Percentiles rank a stretch among this genome's conserved stretches.
Evolutionary conservation across 371 early-diverging fungal genomes (phyloP).

Genomic region (Catenaria anguillulae): DNA sequence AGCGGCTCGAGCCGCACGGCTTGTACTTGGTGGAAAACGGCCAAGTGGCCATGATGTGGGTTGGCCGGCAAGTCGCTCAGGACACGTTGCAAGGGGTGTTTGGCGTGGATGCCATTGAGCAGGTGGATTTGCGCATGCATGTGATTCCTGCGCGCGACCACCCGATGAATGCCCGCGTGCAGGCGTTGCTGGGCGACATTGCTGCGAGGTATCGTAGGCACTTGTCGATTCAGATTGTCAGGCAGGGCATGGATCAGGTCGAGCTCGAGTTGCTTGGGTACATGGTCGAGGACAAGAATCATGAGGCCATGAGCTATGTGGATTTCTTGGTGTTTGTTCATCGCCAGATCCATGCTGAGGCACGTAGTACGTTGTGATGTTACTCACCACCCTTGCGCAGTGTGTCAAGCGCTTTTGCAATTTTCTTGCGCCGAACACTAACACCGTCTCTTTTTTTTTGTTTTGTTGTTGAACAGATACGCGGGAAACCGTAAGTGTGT

Average conservation of each 20-base stretch:
- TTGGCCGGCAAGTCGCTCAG: slow-evolving; percentile 54
- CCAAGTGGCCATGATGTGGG: slow-evolving; percentile 60
- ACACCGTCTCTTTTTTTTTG: no score
- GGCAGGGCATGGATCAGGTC: slow-evolving; percentile 42
- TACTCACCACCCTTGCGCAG: no score
- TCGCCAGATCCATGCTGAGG: slow-evolving; percentile 64
- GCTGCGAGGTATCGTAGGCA: slow-evolving; percentile 12
- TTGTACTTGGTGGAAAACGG: slow-evolving; percentile 76
- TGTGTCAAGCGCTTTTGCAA: no score
- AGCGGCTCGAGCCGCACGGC: slow-evolving; percentile 50
- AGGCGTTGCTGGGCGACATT: slow-evolving; percentile 35
- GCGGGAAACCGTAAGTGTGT: no score
- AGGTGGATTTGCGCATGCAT: slow-evolving; percentile 47
- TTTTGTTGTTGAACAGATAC: no score
- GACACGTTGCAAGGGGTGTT: slow-evolving; percentile 52
- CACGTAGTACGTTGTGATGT: slow-evolving; percentile 11
- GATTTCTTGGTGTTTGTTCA: slow-evolving; percentile 82
- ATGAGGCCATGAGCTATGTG: slow-evolving; percentile 72
- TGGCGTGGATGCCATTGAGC: slow-evolving; percentile 57
- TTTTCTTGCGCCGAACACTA: no score
- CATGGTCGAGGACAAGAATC: slow-evolving; percentile 66
- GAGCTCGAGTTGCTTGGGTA: slow-evolving; percentile 47
- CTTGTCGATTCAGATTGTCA: slow-evolving; percentile 31
- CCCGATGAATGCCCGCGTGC: slow-evolving; percentile 34
- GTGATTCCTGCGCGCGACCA: slow-evolving; percentile 41